Evolutionary conservation across 257 asterid genomes (phyloP).

Genomic region (Petunia secreta): DNA sequence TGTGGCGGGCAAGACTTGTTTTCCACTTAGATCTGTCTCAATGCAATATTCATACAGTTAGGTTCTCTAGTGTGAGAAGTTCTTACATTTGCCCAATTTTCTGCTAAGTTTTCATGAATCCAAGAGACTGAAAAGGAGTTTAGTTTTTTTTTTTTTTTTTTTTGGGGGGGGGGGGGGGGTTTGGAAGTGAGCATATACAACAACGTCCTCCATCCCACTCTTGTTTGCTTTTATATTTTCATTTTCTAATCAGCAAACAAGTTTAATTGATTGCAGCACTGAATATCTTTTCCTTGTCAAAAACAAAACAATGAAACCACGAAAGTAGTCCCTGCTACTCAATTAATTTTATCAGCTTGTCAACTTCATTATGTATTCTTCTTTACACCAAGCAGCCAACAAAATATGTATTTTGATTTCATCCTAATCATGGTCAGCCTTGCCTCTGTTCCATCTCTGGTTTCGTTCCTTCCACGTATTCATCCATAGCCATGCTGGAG

Average conservation of each 20-base stretch:
- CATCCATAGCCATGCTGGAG: too few species aligned
- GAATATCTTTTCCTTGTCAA: too few species aligned
- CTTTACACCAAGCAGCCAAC: background rate
- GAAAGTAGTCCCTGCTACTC: background rate
- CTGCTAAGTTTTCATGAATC: background rate
- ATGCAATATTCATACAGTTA: background rate
- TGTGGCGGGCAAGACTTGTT: too few species aligned
- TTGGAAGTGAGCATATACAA: background rate
- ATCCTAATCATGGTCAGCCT: background rate
- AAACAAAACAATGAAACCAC: background rate
- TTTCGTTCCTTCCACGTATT: background rate
- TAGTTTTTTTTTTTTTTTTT: too few species aligned
- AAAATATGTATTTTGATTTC: background rate
- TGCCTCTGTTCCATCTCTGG: background rate
- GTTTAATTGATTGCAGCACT: background rate
- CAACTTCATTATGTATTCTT: background rate
- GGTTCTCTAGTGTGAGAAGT: background rate
- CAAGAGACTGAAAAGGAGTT: background rate
- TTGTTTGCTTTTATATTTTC: too few species aligned
- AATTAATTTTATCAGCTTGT: background rate
- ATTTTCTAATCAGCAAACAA: background rate
- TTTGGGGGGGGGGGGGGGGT: too few species aligned
- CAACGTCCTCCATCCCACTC: background rate
- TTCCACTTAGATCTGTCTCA: background rate
- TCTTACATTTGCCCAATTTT: background rate